Evolutionary conservation across 2,329 filamentous ascomycete species (phyloP).

Genomic region (Xylaria sp.): DNA sequence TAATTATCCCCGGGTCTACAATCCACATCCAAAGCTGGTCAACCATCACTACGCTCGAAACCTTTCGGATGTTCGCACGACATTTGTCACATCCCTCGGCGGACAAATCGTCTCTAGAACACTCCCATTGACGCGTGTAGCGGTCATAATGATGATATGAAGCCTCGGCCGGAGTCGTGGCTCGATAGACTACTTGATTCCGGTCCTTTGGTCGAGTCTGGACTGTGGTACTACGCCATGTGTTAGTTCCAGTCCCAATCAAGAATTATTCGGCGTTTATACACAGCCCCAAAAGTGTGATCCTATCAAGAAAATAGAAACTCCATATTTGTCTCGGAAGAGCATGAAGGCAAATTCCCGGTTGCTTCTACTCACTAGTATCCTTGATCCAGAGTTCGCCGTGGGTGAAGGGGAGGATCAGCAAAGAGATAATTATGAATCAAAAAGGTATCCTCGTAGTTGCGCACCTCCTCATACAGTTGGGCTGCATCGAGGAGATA

Average conservation of each 20-base stretch:
- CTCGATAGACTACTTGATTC: conserved; percentile 38
- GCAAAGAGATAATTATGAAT: conserved; percentile 29
- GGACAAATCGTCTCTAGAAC: not conserved
- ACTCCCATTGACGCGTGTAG: conserved; percentile 9
- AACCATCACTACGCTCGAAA: conserved; percentile 38
- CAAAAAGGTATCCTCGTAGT: conserved; percentile 31
- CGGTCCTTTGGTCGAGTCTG: conserved; percentile 42
- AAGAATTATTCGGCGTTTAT: not conserved
- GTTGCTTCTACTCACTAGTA: conserved; percentile 40
- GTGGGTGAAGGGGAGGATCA: conserved; percentile 43
- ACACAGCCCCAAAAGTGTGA: not conserved
- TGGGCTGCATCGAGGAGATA: conserved; percentile 29
- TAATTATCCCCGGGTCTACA: conserved; percentile 48
- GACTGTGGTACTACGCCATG: conserved; percentile 40
- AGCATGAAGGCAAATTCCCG: not conserved
- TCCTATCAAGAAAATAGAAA: not conserved
- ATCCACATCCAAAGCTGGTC: conserved; percentile 42
- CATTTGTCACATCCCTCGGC: conserved; percentile 14
- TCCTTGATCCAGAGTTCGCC: conserved; percentile 49
- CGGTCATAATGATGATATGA: conserved; percentile 9
- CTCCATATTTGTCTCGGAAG: not conserved
- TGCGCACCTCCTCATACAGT: conserved; percentile 30
- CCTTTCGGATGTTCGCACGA: conserved; percentile 16
- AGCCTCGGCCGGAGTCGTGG: conserved; percentile 24
- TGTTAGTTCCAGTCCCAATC: not conserved